These are phyloP conservation scores for Talaromyces piceae DNA, from an alignment of 2,329 filamentous ascomycete species.

Conservation along the genomic window DNA sequence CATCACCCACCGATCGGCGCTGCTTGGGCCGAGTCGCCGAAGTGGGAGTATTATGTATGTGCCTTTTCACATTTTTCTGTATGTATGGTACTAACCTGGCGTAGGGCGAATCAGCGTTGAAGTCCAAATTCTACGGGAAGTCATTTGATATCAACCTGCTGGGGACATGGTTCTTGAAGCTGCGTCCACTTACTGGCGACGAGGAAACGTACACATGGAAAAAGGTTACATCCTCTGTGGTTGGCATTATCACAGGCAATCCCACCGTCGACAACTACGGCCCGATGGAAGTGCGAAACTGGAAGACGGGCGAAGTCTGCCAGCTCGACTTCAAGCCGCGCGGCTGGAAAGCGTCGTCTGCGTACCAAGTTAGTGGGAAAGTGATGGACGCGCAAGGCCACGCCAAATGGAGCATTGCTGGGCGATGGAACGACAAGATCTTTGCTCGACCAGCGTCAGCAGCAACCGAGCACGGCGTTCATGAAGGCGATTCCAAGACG, in stretches of 20 bases:
- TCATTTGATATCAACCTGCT: slow-evolving; percentile 96
- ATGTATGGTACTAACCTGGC: slow-evolving; percentile 9
- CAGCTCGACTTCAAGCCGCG: slow-evolving; percentile 87
- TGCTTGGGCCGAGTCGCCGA: slow-evolving; percentile 82
- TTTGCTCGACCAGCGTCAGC: slow-evolving; percentile 90
- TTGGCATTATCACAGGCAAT: slow-evolving; percentile 95
- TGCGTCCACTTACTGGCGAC: slow-evolving; percentile 67
- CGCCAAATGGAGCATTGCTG: slow-evolving; percentile 81
- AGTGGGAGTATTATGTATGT: slow-evolving; percentile 84
- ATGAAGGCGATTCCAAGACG: slow-evolving; percentile 59
- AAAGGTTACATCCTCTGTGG: slow-evolving; percentile 95
- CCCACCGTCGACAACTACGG: slow-evolving; percentile 98
- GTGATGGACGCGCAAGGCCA: slow-evolving; percentile 72
- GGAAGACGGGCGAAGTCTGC: slow-evolving; percentile 88
- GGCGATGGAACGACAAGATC: slow-evolving; percentile 94
- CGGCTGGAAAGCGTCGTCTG: slow-evolving; percentile 90
- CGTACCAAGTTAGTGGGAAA: slow-evolving; percentile 81
- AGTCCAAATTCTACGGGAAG: slow-evolving; percentile 95
- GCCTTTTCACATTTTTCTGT: neutral
- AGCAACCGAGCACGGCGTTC: slow-evolving; percentile 67
- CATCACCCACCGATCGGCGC: slow-evolving; percentile 94
- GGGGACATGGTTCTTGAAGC: slow-evolving; percentile 89
- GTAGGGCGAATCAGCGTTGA: slow-evolving; percentile 86
- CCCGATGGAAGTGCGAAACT: slow-evolving; percentile 94
- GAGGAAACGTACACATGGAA: slow-evolving; percentile 97